These are phyloP conservation scores for Passiflora organensis DNA, from an alignment of 345 rosid species.

Conservation along the genomic window DNA sequence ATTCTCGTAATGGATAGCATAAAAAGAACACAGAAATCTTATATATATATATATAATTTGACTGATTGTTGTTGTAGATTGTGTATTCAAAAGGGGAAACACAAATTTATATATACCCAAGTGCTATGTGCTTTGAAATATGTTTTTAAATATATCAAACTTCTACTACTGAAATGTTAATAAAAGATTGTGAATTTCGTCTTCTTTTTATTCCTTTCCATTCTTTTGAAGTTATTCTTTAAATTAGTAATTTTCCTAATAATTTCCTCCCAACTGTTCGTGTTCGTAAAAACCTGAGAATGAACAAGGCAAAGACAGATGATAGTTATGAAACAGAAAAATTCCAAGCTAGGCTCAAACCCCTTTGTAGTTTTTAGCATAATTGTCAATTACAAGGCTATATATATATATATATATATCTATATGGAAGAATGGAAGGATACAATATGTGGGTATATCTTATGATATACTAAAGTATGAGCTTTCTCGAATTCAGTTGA, in stretches of 20 bases:
- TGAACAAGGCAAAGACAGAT: neutral
- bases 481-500: too few relatives aligned
- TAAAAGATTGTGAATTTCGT: too few relatives aligned
- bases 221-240: neutral
- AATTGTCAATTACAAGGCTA: neutral
- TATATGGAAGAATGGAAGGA: too few relatives aligned
- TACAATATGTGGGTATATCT: neutral
- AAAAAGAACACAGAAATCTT: too few relatives aligned
- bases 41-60: too few relatives aligned
- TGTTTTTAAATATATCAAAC: neutral
- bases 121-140: neutral
- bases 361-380: neutral
- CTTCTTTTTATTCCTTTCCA: neutral
- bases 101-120: neutral
- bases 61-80: neutral
- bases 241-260: too few relatives aligned
- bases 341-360: neutral
- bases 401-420: neutral
- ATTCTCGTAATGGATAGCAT: slow-evolving; percentile 1
- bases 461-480: neutral
- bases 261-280: too few relatives aligned
- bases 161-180: neutral
- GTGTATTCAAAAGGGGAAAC: neutral
- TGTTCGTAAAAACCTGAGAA: too few relatives aligned
- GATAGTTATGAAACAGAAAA: neutral